These are phyloP conservation scores for Phanerochaete sordida DNA, from an alignment of 768 basidiomycete species.

Conservation along the genomic window DNA sequence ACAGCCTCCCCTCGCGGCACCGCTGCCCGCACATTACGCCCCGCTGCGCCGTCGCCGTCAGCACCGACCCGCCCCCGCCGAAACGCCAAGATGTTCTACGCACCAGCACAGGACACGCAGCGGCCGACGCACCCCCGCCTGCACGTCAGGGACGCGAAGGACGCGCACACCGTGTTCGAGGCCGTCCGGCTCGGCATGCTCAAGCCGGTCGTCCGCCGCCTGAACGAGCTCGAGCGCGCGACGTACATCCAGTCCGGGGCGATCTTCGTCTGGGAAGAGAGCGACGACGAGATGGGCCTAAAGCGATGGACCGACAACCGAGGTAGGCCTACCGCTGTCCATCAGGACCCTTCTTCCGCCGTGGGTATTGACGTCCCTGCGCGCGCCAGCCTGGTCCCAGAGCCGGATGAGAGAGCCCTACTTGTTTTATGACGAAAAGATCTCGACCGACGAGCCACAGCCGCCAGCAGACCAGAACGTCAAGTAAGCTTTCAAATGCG, in stretches of 20 bases:
- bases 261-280: constrained; percentile 70
- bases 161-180: constrained; percentile 65
- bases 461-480: constrained; percentile 32
- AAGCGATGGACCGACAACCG: constrained; percentile 62
- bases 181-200: constrained; percentile 55
- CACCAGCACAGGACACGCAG: constrained; percentile 44
- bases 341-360: background rate
- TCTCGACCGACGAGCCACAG: constrained; percentile 41
- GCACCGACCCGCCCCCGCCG: background rate
- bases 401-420: constrained; percentile 45
- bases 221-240: constrained; percentile 59
- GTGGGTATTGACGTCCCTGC: background rate
- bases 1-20: background rate
- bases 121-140: constrained; percentile 62
- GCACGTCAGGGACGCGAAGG: constrained; percentile 62
- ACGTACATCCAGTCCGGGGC: constrained; percentile 56
- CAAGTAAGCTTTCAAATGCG: constrained; percentile 29
- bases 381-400: constrained; percentile 11
- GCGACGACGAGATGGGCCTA: constrained; percentile 60
- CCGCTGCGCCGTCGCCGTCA: background rate
- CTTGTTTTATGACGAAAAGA: constrained; percentile 65
- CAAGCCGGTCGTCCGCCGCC: constrained; percentile 47
- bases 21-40: background rate
- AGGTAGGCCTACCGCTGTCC: background rate
- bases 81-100: constrained; percentile 29